Percentiles rank a stretch among this genome's conserved stretches.
Conservation (phyloP, 2,329 filamentous ascomycete species). For the Metarhizium rileyi region DNA sequence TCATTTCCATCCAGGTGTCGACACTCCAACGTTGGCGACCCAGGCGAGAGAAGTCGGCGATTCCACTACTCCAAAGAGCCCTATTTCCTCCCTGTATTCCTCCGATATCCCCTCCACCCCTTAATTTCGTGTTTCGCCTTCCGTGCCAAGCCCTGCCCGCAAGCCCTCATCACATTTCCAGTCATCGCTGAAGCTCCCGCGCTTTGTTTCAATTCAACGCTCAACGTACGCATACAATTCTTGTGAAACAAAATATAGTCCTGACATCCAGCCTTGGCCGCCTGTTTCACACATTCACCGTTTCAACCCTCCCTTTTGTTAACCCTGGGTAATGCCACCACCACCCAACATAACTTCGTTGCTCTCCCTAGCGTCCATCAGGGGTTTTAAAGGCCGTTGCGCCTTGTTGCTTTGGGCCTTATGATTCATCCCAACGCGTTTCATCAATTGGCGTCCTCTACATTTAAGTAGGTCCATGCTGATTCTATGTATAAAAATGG, state of each 20-base stretch:
- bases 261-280: not conserved
- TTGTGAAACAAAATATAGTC: not conserved
- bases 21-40: too few relatives aligned
- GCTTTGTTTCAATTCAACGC: not conserved
- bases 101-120: too few relatives aligned
- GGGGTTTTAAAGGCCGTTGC: not conserved
- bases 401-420: not conserved
- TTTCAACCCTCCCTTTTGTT: not conserved
- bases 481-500: not conserved
- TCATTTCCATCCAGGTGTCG: not conserved
- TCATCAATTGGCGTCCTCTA: not conserved
- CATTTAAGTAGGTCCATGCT: not conserved
- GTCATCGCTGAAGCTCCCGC: too few relatives aligned
- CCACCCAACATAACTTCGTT: not conserved
- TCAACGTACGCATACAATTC: not conserved
- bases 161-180: too few relatives aligned
- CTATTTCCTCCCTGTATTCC: too few relatives aligned
- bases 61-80: too few relatives aligned
- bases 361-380: not conserved
- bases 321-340: not conserved
- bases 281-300: not conserved
- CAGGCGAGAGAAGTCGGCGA: too few relatives aligned
- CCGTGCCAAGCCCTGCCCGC: too few relatives aligned
- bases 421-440: not conserved
- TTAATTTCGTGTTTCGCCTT: too few relatives aligned